Conservation (phyloP, 2,329 filamentous ascomycete genomes). For the Erysiphe neolycopersici region DNA sequence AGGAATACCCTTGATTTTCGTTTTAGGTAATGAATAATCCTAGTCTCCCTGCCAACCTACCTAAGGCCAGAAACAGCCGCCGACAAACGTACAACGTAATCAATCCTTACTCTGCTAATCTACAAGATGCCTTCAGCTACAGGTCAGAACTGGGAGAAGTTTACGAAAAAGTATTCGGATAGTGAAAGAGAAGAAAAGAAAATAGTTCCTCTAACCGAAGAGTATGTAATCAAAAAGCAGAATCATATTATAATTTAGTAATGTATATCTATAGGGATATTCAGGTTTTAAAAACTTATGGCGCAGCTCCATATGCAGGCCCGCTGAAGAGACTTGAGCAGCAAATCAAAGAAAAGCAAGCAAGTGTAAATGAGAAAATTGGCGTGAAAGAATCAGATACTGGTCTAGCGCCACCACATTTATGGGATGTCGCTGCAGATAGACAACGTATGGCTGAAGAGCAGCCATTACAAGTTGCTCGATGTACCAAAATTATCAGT, state of each 20-base stretch:
- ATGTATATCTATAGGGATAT: slow-evolving; percentile 45
- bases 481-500: slow-evolving; percentile 97
- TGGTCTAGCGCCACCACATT: slow-evolving; percentile 85
- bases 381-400: slow-evolving; percentile 95
- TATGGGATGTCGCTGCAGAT: slow-evolving; percentile 96
- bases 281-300: slow-evolving; percentile 96
- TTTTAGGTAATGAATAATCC: background rate
- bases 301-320: slow-evolving; percentile 80
- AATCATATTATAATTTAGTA: too few relatives aligned
- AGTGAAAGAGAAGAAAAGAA: slow-evolving; percentile 99
- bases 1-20: background rate
- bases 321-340: slow-evolving; percentile 94
- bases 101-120: background rate
- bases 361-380: slow-evolving; percentile 97
- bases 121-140: slow-evolving; percentile 1
- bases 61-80: background rate
- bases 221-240: slow-evolving; percentile 30
- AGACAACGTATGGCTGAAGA: slow-evolving; percentile 97
- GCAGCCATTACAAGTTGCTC: slow-evolving; percentile 86
- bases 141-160: slow-evolving; percentile 93
- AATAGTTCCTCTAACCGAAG: slow-evolving; percentile 87
- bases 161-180: slow-evolving; percentile 87
- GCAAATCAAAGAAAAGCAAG: slow-evolving; percentile 97
- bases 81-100: background rate
- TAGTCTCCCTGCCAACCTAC: background rate